Conservation (phyloP, 257 asterid genomes). For the Fraxinus americana region DNA sequence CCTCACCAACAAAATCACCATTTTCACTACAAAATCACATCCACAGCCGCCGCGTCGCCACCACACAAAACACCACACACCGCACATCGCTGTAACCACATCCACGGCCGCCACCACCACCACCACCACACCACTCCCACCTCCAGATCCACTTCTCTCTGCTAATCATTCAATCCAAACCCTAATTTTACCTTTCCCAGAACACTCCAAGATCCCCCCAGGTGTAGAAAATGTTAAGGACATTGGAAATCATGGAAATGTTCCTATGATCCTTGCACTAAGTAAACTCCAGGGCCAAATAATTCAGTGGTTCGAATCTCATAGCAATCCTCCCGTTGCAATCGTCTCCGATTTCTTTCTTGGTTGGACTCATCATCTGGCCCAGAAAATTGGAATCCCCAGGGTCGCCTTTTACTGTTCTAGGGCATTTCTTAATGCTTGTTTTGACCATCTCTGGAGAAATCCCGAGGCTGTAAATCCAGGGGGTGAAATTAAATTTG, state of each 20-base stretch:
- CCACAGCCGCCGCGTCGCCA: no score
- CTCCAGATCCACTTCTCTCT: constrained; percentile 61
- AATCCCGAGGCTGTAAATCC: constrained; percentile 23
- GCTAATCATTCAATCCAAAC: constrained; percentile 54
- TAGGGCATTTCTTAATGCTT: constrained; percentile 35
- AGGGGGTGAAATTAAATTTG: constrained; percentile 27
- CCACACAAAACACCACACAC: no score
- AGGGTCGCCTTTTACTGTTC: constrained; percentile 50
- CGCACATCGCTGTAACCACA: no score
- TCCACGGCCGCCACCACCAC: no score
- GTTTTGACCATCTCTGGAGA: constrained; percentile 34
- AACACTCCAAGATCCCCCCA: constrained; percentile 54
- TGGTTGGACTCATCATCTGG: constrained; percentile 68
- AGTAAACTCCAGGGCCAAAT: constrained; percentile 45
- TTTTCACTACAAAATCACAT: no score
- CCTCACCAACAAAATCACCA: no score
- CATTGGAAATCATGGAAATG: constrained; percentile 61
- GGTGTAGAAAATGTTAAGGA: constrained; percentile 73
- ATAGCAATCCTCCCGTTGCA: constrained; percentile 57
- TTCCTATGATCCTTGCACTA: constrained; percentile 51
- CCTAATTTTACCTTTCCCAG: constrained; percentile 63
- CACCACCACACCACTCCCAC: no score
- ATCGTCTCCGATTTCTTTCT: constrained; percentile 70
- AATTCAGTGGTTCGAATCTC: constrained; percentile 55
- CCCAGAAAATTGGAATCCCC: constrained; percentile 46